These are phyloP conservation scores for Arthrobotrys sinensis DNA, from an alignment of 2,329 filamentous ascomycete genomes.

Conservation along the genomic window DNA sequence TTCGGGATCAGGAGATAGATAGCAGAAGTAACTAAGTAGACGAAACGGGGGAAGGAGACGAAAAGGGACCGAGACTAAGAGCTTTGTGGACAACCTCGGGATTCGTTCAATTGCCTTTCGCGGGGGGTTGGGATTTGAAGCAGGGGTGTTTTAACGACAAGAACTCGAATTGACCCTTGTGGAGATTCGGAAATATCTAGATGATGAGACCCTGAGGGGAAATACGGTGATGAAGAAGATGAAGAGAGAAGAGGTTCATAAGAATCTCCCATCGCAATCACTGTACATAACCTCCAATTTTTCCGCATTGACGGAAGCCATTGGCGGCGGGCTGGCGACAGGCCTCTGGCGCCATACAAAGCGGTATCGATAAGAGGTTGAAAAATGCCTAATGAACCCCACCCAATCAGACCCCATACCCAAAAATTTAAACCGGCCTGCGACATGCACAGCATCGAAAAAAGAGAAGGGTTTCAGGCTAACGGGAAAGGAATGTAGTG, in stretches of 20 bases:
- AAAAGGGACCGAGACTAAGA: not conserved
- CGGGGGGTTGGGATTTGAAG: not conserved
- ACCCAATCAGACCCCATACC: conserved; percentile 19
- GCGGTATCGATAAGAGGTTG: conserved; percentile 17
- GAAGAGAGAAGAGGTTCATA: not conserved
- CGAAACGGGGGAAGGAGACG: conserved; percentile 21
- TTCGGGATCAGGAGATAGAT: conserved; percentile 51
- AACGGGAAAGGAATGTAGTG: conserved; percentile 8
- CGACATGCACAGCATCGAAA: conserved; percentile 13
- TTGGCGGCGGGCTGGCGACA: conserved; percentile 12
- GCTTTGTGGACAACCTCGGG: conserved; percentile 1
- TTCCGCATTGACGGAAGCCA: conserved; percentile 11
- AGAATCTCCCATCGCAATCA: not conserved
- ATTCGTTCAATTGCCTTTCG: not conserved
- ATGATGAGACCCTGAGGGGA: no score
- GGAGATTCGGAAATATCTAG: not conserved
- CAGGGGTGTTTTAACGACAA: not conserved
- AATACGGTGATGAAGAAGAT: conserved; percentile 1
- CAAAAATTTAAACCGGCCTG: not conserved
- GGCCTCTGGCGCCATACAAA: not conserved
- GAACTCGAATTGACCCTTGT: not conserved
- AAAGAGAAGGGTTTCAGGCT: not conserved
- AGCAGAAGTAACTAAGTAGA: not conserved
- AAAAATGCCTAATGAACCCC: conserved; percentile 15
- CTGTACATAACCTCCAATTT: not conserved